Evolutionary conservation across 805 yeast genomes (phyloP).

Genomic region (Myxozyma mucilagina): DNA sequence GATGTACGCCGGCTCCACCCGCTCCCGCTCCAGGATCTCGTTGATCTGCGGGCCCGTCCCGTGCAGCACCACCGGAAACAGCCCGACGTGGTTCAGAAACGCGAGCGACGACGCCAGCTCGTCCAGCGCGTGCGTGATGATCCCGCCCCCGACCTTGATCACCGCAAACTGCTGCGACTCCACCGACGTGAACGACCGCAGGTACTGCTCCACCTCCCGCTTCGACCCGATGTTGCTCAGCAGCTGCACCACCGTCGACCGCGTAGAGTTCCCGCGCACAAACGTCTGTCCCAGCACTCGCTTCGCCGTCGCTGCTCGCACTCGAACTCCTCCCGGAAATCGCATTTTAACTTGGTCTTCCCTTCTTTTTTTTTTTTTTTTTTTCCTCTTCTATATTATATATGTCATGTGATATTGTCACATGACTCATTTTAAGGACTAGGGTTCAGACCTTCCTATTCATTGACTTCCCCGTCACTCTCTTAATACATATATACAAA

Average conservation of each 20-base stretch:
- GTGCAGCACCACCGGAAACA: constrained; percentile 93
- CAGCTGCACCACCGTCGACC: constrained; percentile 93
- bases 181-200: constrained; percentile 94
- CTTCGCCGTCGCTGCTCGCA: not conserved
- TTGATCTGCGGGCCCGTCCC: constrained; percentile 99
- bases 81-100: constrained; percentile 93
- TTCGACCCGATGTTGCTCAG: constrained; percentile 95
- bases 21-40: constrained; percentile 86
- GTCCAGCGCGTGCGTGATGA: constrained; percentile 89
- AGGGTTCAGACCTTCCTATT: too few relatives aligned
- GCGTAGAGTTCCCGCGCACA: constrained; percentile 48
- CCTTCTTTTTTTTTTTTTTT: not conserved
- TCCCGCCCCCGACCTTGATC: constrained; percentile 98
- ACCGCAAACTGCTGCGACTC: constrained; percentile 97
- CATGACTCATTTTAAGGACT: too few relatives aligned
- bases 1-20: constrained; percentile 91
- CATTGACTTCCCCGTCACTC: too few relatives aligned
- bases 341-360: too few relatives aligned
- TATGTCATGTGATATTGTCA: too few relatives aligned
- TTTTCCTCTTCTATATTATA: not conserved
- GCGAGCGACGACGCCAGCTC: constrained; percentile 95
- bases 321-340: too few relatives aligned
- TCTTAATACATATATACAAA: too few relatives aligned
- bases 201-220: constrained; percentile 96
- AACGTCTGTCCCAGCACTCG: not conserved